Evolutionary conservation across 1,284 basidiomycete species (phyloP), one percentile per base, ranked within the genome.

Genomic region (Sutorius eximius): DNA sequence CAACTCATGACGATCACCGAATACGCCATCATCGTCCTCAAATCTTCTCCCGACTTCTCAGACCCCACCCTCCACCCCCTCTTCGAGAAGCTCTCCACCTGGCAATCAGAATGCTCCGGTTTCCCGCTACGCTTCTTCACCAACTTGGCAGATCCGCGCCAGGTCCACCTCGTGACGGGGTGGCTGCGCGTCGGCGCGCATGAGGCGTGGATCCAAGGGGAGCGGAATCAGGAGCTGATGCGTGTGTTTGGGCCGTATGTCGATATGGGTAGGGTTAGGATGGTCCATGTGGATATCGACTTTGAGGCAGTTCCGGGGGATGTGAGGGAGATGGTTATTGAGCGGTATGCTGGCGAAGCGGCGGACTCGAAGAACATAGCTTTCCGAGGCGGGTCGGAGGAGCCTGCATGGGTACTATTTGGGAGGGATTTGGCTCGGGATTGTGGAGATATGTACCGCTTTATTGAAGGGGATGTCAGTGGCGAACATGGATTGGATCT

Each of bases 111-210:
- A 27, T 73, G 70, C 57, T 79, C 77, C 0, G 71, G 73, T 15
- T 75, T 72, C 57, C 72, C 75, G 13, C 58, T 80, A 16, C 59
- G 63, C 27, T 77, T 73, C 62, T 77, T 74, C 64, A 59, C 64
- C 1, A 45, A 49, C 24, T 5, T 30, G 13, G 64, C 73, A 52
- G 57, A 65, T 33, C 46, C 65, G 4, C 53, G 49, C 4, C 56
- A 64, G 34, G 52, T 80, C 3, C 73, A 75, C 60, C 60, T 82
- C 37, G 57, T 79, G 37, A 74, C 77, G 3, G 77, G 79, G 5
- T 82, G 79, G 81, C 50, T 66, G 48, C 68, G 70, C 55, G 72
- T 75, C 18, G 58, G 59, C 10, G 73, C 73, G 10, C 79, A 81
- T 56, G 51, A 71, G 24, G 63, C 68, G 32, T 81, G 78, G 78